Evolutionary conservation across 257 asterid genomes (phyloP), one percentile per base, ranked within the genome.

Genomic region (Salvia splendens): DNA sequence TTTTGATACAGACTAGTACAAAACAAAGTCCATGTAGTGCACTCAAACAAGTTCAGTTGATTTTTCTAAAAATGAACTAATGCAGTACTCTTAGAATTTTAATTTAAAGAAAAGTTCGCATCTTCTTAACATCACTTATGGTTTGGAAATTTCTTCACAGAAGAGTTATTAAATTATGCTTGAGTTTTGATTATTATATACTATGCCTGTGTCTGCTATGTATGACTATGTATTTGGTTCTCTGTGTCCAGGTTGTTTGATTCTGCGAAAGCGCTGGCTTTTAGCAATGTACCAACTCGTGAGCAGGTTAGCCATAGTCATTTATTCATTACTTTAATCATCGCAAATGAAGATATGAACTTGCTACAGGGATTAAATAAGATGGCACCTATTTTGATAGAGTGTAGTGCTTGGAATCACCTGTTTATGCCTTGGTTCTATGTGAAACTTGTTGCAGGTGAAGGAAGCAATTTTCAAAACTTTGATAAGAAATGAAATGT

Each of bases 261-360:
- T 81, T 91, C 97, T 1, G 93, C 93, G 8, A 88, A 91, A 80
- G 97, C 97, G 77, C 80, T 91, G 68, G 96, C 95, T 60, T 91
- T 91, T 81, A 74, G 51, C 65, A 77, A 82, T 30, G 75, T 85
- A 54, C 97, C 97, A 69, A 73, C 83, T 71, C 89, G 85, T 54
- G 85, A 86, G 52, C 82, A 83, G 93, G 97, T 91, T 74, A 72
- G 50, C 46, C 45, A 48, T 65, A 50, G 12, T 56, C 30, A 8
- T 47, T 47, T 45, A 42, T 58, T 50, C 15, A 12, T 40, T 49
- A 59, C 15, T 63, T 48, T 49, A 65, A 24, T 45, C 41, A 61
- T 53, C 64, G 20, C 20, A 17, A 17, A 17, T 17, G 20, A 17
- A 17, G 20, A 17, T 17, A 35, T 51, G 33, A 53, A 46, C 36